phyloP scores from a whole-genome alignment of 352 stramenopile genomes.

The Phytophthora tubulina region DNA sequence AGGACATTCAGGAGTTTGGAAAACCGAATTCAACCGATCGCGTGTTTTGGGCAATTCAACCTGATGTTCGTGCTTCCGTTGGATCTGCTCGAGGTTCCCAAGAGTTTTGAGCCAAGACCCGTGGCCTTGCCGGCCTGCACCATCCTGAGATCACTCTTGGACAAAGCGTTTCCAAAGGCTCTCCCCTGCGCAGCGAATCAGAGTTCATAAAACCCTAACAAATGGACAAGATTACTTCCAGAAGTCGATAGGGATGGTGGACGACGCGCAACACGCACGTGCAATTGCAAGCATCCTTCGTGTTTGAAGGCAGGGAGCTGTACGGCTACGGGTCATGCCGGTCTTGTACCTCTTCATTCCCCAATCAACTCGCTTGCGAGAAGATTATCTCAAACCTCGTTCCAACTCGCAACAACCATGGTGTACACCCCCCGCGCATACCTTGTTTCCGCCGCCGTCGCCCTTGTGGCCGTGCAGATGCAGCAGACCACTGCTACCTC shows the following conservation, averaged over 20 bases:
- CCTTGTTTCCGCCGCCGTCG: constrained; percentile 33
- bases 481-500: constrained; percentile 28
- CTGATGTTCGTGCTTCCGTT: neutral
- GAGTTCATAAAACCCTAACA: neutral
- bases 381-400: constrained; percentile 33
- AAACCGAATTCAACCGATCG: neutral
- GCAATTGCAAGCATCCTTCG: neutral
- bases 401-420: constrained; percentile 32
- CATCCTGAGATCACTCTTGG: neutral
- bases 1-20: too few species aligned
- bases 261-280: neutral
- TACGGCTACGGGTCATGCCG: neutral
- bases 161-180: neutral
- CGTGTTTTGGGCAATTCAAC: neutral
- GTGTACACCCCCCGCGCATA: constrained; percentile 37
- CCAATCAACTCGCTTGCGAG: constrained; percentile 38
- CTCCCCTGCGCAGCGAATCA: neutral
- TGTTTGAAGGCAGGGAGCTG: neutral
- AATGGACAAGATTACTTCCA: constrained; percentile 4
- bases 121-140: neutral
- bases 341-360: constrained; percentile 11
- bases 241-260: neutral
- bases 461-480: constrained; percentile 28
- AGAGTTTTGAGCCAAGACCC: neutral
- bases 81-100: neutral